A percentile compares a stretch with the other conserved stretches of the same genome.
phyloP scores from a whole-genome alignment of 257 asterid species.

The Nyctanthes arbortristis region DNA sequence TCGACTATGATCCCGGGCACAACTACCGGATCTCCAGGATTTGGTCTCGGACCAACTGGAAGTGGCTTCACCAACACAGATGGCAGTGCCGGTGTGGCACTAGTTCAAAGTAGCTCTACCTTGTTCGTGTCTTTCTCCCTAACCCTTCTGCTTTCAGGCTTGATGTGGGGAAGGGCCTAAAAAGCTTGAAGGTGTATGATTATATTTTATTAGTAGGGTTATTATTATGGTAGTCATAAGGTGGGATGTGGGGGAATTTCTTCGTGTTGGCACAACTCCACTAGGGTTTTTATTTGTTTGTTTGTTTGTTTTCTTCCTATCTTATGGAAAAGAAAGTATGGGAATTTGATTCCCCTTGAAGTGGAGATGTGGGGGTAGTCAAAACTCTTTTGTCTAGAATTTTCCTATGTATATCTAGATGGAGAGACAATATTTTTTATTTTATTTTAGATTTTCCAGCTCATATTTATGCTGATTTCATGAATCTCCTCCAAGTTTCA shows the following conservation, averaged over 20 bases:
- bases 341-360: constrained; percentile 41
- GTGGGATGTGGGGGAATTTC: constrained; percentile 3
- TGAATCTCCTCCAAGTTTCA: not conserved
- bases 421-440: constrained; percentile 28
- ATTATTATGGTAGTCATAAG: not conserved
- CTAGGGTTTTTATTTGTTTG: not conserved
- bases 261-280: constrained; percentile 4
- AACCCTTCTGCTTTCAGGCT: constrained; percentile 22
- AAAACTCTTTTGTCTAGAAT: constrained; percentile 35
- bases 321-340: not conserved
- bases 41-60: constrained; percentile 49
- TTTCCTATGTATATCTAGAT: constrained; percentile 51
- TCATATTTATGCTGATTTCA: not conserved
- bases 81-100: constrained; percentile 19
- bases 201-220: not conserved
- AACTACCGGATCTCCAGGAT: constrained; percentile 29
- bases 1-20: constrained; percentile 27
- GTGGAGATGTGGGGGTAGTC: constrained; percentile 31
- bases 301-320: not conserved
- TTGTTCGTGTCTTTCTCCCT: constrained; percentile 20
- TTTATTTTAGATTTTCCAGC: constrained; percentile 22
- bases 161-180: constrained; percentile 17
- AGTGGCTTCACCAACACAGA: constrained; percentile 32
- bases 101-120: constrained; percentile 13
- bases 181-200: not conserved